These are phyloP conservation scores for Yamadazyma dendronema DNA, from an alignment of 1,139 yeast genomes.

Conservation along the genomic window DNA sequence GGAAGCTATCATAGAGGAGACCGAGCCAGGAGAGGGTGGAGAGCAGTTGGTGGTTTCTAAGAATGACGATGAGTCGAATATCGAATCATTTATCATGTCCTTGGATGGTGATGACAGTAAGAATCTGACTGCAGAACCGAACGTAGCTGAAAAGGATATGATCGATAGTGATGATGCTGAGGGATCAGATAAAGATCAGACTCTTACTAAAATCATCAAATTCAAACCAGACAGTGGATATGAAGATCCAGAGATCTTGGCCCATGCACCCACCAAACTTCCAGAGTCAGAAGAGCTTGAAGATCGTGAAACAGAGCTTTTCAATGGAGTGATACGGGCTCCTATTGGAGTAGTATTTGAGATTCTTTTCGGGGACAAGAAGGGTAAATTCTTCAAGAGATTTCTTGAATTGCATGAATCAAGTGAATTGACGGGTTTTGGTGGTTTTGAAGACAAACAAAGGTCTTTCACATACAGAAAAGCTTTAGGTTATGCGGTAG, in stretches of 20 bases:
- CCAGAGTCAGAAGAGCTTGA: conserved; percentile 13
- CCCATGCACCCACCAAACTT: conserved; percentile 34
- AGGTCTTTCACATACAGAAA: conserved; percentile 45
- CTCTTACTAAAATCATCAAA: conserved; percentile 18
- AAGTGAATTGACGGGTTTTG: conserved; percentile 42
- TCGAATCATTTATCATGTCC: conserved; percentile 33
- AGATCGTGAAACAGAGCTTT: conserved; percentile 32
- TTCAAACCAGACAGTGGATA: conserved; percentile 34
- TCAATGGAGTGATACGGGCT: conserved; percentile 35
- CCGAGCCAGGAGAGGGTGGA: conserved; percentile 8
- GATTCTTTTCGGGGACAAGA: conserved; percentile 44
- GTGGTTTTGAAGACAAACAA: conserved; percentile 34
- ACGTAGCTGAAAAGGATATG: background rate
- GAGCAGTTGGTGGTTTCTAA: conserved; percentile 4
- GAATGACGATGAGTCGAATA: conserved; percentile 10
- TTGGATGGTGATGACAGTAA: conserved; percentile 29
- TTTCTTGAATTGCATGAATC: conserved; percentile 48
- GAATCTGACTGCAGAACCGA: conserved; percentile 3
- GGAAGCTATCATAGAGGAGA: conserved; percentile 12
- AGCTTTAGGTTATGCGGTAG: conserved; percentile 52
- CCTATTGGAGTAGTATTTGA: conserved; percentile 52
- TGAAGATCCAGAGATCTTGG: conserved; percentile 36
- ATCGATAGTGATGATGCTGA: conserved; percentile 5
- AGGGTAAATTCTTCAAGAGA: conserved; percentile 38
- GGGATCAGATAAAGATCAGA: conserved; percentile 7